Conservation (phyloP, 129 eudicot species). For the Lactuca saligna region DNA sequence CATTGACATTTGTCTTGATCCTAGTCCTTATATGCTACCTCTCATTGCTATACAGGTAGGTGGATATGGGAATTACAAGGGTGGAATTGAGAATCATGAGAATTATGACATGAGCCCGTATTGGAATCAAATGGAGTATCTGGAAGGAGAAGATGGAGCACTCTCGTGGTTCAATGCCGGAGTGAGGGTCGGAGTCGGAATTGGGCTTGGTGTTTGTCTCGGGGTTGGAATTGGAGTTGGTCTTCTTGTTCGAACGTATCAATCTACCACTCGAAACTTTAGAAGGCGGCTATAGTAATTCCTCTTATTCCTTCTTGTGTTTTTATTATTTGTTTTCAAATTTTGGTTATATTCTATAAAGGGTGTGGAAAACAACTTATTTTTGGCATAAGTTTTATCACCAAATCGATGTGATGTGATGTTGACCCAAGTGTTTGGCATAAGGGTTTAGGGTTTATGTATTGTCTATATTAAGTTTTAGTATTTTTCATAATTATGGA, state of each 20-base stretch:
- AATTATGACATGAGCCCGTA: constrained; percentile 39
- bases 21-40: background rate
- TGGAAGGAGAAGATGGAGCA: constrained; percentile 85
- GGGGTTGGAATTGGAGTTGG: constrained; percentile 90
- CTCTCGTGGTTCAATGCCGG: constrained; percentile 91
- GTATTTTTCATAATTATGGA: constrained; percentile 6
- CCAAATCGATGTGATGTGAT: constrained; percentile 15
- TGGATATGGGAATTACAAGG: constrained; percentile 51
- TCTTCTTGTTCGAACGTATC: constrained; percentile 72
- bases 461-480: background rate
- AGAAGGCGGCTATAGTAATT: constrained; percentile 61
- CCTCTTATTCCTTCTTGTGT: constrained; percentile 13
- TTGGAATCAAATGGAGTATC: constrained; percentile 65
- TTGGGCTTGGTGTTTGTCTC: constrained; percentile 85
- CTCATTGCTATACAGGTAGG: constrained; percentile 43
- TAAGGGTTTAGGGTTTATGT: background rate
- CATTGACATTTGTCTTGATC: background rate
- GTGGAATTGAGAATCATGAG: constrained; percentile 39
- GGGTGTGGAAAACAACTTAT: constrained; percentile 21
- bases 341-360: constrained; percentile 11
- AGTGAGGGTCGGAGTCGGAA: constrained; percentile 86
- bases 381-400: constrained; percentile 15
- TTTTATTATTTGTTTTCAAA: constrained; percentile 9
- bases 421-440: constrained; percentile 12
- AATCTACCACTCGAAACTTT: constrained; percentile 62